A percentile compares a stretch with the other conserved stretches of the same genome.
Evolutionary conservation across 192 early-diverging fungal species (phyloP).

Genomic region (Umbelopsis sp.): DNA sequence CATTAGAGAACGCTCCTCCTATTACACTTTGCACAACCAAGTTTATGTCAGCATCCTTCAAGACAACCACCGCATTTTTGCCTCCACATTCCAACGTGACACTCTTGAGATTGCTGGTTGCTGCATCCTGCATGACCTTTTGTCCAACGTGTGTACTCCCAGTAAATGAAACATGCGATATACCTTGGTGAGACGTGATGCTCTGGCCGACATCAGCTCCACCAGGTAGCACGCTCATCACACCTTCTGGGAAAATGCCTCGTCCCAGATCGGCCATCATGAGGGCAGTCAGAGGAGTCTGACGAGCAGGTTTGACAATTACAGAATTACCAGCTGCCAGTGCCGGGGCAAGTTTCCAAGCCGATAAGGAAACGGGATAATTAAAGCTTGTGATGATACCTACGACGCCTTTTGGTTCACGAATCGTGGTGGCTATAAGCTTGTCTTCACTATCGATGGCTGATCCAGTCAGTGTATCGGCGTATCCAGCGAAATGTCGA

Average conservation of each 20-base stretch:
- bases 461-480: constrained; percentile 57
- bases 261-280: constrained; percentile 50
- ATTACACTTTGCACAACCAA: constrained; percentile 43
- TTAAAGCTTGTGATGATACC: constrained; percentile 76
- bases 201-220: constrained; percentile 46
- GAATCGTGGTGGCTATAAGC: constrained; percentile 44
- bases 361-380: constrained; percentile 61
- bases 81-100: constrained; percentile 61
- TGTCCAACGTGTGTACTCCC: constrained; percentile 56
- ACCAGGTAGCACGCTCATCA: constrained; percentile 57
- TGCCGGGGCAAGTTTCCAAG: constrained; percentile 80
- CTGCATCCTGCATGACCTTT: constrained; percentile 50
- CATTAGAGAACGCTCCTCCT: constrained; percentile 59
- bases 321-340: constrained; percentile 69
- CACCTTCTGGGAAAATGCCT: constrained; percentile 47
- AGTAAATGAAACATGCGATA: constrained; percentile 58
- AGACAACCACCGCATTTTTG: constrained; percentile 58
- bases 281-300: constrained; percentile 60
- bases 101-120: constrained; percentile 41
- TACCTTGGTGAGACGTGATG: constrained; percentile 44
- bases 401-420: constrained; percentile 67
- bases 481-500: constrained; percentile 73
- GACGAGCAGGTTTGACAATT: constrained; percentile 59
- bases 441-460: constrained; percentile 36
- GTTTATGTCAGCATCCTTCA: constrained; percentile 52